These are phyloP conservation scores for Rugonectria rugulosa DNA, from an alignment of 2,329 filamentous ascomycete species.

Conservation along the genomic window DNA sequence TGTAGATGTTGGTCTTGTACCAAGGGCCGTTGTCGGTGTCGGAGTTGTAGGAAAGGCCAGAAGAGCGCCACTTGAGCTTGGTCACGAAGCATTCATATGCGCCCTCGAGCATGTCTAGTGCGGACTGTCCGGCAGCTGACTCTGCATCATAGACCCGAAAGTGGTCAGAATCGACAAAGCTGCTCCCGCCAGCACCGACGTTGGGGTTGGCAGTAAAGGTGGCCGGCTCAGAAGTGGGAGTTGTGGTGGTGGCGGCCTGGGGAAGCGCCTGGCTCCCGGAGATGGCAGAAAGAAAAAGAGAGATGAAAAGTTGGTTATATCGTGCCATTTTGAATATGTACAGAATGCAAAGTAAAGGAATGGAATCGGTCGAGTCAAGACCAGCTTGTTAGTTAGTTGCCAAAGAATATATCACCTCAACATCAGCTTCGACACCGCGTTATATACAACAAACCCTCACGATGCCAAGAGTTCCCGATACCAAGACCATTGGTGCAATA, in stretches of 20 bases:
- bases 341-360: not conserved
- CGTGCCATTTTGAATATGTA: slow-evolving; percentile 27
- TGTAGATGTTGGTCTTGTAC: slow-evolving; percentile 57
- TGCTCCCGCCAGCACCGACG: slow-evolving; percentile 43
- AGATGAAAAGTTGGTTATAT: slow-evolving; percentile 17
- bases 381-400: not conserved
- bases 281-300: slow-evolving; percentile 26
- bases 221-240: slow-evolving; percentile 23
- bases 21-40: slow-evolving; percentile 47
- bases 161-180: slow-evolving; percentile 45
- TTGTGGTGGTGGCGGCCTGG: slow-evolving; percentile 15
- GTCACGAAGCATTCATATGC: slow-evolving; percentile 52
- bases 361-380: not conserved
- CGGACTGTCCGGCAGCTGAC: slow-evolving; percentile 27
- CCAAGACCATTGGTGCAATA: slow-evolving; percentile 15
- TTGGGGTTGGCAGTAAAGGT: slow-evolving; percentile 41
- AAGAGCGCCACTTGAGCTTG: slow-evolving; percentile 48
- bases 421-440: not conserved
- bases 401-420: not conserved
- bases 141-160: slow-evolving; percentile 49
- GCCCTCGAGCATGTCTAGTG: slow-evolving; percentile 53
- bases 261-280: slow-evolving; percentile 26
- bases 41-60: slow-evolving; percentile 47
- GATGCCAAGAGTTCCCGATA: not conserved
- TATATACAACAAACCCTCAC: not conserved